Conservation (phyloP, 331 rosid genomes). For the Spiraea crenata region DNA sequence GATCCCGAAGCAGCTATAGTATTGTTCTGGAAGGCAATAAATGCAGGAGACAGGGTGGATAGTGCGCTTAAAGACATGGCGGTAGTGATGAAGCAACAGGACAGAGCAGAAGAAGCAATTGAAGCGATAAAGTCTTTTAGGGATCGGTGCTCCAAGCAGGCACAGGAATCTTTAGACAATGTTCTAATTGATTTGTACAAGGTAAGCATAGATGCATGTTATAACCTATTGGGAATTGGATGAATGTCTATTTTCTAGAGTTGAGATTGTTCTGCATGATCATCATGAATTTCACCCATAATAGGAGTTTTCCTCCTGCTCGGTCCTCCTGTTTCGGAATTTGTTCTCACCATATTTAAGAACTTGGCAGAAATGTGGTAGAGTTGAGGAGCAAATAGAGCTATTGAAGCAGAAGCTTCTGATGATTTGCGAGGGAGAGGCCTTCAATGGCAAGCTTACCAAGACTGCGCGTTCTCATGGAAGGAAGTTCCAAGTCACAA, state of each 20-base stretch:
- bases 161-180: slow-evolving; percentile 89
- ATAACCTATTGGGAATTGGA: background rate
- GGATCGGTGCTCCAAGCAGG: slow-evolving; percentile 59
- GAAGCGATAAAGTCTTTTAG: slow-evolving; percentile 82
- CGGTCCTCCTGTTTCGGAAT: background rate
- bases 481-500: slow-evolving; percentile 80
- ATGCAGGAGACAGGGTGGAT: slow-evolving; percentile 77
- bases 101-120: slow-evolving; percentile 81
- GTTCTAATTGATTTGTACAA: slow-evolving; percentile 84
- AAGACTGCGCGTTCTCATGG: slow-evolving; percentile 93
- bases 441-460: slow-evolving; percentile 78
- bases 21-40: slow-evolving; percentile 83
- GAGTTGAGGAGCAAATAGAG: slow-evolving; percentile 78
- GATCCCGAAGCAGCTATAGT: slow-evolving; percentile 77
- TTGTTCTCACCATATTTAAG: slow-evolving; percentile 3
- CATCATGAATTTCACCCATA: background rate
- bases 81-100: slow-evolving; percentile 88
- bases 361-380: slow-evolving; percentile 75
- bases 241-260: background rate
- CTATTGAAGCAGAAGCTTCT: slow-evolving; percentile 70
- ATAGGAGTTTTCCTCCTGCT: background rate
- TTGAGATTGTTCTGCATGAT: background rate
- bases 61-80: slow-evolving; percentile 96
- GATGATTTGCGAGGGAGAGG: slow-evolving; percentile 71
- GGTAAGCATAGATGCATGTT: slow-evolving; percentile 35